A percentile compares a stretch with the other conserved stretches of the same genome.
Evolutionary conservation across 768 basidiomycete species (phyloP).

Genomic region (Kwoniella pini): DNA sequence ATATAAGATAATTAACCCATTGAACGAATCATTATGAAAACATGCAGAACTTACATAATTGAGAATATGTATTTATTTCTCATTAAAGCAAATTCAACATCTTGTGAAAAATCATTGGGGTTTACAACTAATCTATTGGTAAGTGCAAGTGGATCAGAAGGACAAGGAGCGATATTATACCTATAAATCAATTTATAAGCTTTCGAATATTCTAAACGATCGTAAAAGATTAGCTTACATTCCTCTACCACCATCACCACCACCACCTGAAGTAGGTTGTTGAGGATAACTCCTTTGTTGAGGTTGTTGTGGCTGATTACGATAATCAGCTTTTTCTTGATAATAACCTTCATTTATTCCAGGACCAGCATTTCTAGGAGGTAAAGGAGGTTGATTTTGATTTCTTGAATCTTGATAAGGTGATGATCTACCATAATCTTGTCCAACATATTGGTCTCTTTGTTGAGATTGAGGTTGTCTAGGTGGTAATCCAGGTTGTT

Average conservation of each 20-base stretch:
- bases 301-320: slow-evolving; percentile 22
- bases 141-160: slow-evolving; percentile 70
- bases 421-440: slow-evolving; percentile 5
- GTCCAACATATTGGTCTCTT: slow-evolving; percentile 11
- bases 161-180: slow-evolving; percentile 61
- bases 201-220: background rate
- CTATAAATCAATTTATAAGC: slow-evolving; percentile 19
- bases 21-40: too few species aligned
- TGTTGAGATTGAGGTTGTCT: slow-evolving; percentile 25
- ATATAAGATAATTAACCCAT: too few species aligned
- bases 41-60: slow-evolving; percentile 61
- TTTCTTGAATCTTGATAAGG: background rate
- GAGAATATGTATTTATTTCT: slow-evolving; percentile 73
- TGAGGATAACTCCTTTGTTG: slow-evolving; percentile 23
- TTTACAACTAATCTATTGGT: slow-evolving; percentile 79
- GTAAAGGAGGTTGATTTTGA: slow-evolving; percentile 17
- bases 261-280: slow-evolving; percentile 5
- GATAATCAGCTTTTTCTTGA: slow-evolving; percentile 38
- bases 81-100: slow-evolving; percentile 72
- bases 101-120: slow-evolving; percentile 67
- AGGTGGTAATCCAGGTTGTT: slow-evolving; percentile 24
- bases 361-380: slow-evolving; percentile 15
- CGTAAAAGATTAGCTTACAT: slow-evolving; percentile 23
- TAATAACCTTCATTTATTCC: slow-evolving; percentile 26
- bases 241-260: slow-evolving; percentile 24